phyloP scores from a whole-genome alignment of 169 alveolate genomes.

The Plasmodium ovale region DNA sequence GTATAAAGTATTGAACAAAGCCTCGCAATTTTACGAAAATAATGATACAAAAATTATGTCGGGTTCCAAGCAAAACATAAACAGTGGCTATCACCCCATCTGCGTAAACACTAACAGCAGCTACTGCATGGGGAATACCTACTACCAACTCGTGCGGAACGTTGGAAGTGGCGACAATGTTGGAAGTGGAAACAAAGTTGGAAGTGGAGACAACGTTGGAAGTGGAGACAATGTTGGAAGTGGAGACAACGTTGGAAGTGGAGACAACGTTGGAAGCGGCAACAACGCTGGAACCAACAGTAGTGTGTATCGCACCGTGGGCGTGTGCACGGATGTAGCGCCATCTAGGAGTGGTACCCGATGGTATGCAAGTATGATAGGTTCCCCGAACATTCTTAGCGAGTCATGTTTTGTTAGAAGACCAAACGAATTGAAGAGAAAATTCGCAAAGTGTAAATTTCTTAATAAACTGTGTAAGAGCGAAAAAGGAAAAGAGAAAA shows the following conservation, averaged over 20 bases:
- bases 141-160: too few relatives aligned
- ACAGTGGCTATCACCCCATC: constrained; percentile 24
- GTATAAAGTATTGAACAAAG: constrained; percentile 38
- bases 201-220: not conserved
- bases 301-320: too few relatives aligned
- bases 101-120: not conserved
- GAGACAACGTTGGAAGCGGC: not conserved
- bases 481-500: constrained; percentile 28
- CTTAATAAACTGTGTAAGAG: constrained; percentile 7
- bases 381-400: not conserved
- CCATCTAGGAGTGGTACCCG: not conserved
- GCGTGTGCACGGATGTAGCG: too few relatives aligned
- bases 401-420: constrained; percentile 52
- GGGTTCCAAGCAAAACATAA: constrained; percentile 20
- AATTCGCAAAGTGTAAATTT: constrained; percentile 55
- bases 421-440: constrained; percentile 32
- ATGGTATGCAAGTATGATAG: not conserved
- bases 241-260: too few relatives aligned
- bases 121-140: not conserved
- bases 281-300: not conserved
- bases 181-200: not conserved
- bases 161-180: too few relatives aligned
- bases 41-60: constrained; percentile 32
- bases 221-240: not conserved
- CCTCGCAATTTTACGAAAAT: constrained; percentile 61